Conservation (phyloP, 2,329 filamentous ascomycete genomes). For the Chaetomiaceae sp. region DNA sequence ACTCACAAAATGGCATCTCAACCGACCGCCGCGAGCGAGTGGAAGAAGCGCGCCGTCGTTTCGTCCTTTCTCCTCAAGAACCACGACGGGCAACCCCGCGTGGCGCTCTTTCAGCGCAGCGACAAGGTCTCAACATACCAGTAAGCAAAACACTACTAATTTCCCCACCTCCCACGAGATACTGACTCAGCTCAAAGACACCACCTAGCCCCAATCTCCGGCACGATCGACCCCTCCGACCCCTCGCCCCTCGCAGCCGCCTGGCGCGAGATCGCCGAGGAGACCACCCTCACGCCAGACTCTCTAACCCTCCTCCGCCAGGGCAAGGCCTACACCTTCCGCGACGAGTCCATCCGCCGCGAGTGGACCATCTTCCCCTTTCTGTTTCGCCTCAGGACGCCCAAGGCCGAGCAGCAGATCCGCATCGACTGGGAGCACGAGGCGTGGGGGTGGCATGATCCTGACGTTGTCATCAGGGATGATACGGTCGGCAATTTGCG, state of each 20-base stretch:
- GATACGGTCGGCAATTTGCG: constrained; percentile 38
- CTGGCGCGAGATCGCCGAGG: constrained; percentile 59
- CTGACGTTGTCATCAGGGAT: constrained; percentile 46
- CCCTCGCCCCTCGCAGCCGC: constrained; percentile 51
- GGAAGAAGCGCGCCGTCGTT: constrained; percentile 40
- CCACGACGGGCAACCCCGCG: constrained; percentile 37
- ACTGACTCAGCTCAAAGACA: constrained; percentile 34
- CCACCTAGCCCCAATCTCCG: constrained; percentile 59
- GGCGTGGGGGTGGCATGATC: constrained; percentile 53
- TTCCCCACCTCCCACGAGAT: too few relatives aligned
- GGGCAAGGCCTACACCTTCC: constrained; percentile 56
- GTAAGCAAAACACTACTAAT: constrained; percentile 39
- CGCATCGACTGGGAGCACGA: constrained; percentile 60
- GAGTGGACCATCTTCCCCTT: constrained; percentile 63
- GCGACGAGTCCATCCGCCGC: constrained; percentile 48
- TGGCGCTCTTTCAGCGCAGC: constrained; percentile 61
- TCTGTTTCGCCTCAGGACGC: constrained; percentile 46
- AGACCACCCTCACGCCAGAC: constrained; percentile 49
- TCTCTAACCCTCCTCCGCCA: constrained; percentile 49
- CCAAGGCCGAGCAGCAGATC: constrained; percentile 42
- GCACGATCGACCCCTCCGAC: constrained; percentile 54
- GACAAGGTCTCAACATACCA: constrained; percentile 55
- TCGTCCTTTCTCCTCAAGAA: constrained; percentile 50
- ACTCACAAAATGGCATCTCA: background rate
- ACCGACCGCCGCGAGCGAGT: background rate